A percentile compares a stretch with the other conserved stretches of the same genome.
phyloP scores from a whole-genome alignment of 2,329 filamentous ascomycete genomes.

The Hypocreales sp. region DNA sequence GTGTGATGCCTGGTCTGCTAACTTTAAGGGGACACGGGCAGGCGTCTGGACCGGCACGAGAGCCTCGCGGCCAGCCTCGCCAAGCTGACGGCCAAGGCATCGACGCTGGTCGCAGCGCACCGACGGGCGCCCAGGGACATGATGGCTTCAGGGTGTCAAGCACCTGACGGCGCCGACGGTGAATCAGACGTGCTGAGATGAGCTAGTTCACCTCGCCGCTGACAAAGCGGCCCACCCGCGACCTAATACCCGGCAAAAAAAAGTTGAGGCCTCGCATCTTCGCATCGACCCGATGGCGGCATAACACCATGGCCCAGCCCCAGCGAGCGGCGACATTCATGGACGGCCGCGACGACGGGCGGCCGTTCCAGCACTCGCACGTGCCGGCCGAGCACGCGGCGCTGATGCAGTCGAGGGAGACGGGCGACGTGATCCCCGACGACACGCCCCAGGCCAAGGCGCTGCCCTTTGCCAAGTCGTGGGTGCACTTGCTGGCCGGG shows the following conservation, averaged over 20 bases:
- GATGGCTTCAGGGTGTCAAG: conserved; percentile 72
- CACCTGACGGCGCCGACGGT: conserved; percentile 77
- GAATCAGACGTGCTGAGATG: no score
- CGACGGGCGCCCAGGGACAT: conserved; percentile 54
- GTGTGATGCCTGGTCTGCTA: no score
- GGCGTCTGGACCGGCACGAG: conserved; percentile 68
- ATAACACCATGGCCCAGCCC: conserved; percentile 18
- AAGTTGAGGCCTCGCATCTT: conserved; percentile 4
- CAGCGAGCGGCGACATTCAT: conserved; percentile 11
- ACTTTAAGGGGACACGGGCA: no score
- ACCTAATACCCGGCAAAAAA: no score
- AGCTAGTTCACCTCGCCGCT: no score
- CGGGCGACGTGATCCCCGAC: conserved; percentile 37
- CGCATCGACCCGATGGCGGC: no score
- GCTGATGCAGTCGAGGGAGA: conserved; percentile 44
- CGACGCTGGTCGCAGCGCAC: conserved; percentile 62
- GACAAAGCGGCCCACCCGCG: no score
- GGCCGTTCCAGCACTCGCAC: conserved; percentile 14
- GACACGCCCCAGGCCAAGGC: conserved; percentile 21
- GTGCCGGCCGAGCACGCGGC: conserved; percentile 18
- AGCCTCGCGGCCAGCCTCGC: conserved; percentile 75
- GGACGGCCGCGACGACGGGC: conserved; percentile 14
- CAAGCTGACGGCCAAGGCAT: conserved; percentile 68
- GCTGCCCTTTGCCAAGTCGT: conserved; percentile 55
- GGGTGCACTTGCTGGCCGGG: conserved; percentile 85